Base-by-base conservation (phyloP, 176 grass and related monocot genomes). In the Musa troglodytarum region DNA sequence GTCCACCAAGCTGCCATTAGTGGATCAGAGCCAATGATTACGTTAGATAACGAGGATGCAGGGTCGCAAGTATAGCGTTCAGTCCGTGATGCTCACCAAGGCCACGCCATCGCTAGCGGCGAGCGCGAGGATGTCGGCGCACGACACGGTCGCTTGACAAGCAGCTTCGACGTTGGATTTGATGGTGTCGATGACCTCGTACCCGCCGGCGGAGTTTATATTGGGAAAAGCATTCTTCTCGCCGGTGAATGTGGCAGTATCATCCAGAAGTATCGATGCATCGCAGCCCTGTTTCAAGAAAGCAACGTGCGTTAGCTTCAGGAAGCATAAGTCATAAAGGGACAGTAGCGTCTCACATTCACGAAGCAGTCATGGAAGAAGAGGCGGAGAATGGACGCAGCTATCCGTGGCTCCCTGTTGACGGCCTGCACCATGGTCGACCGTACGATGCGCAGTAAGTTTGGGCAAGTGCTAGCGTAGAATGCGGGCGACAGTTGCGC, bases 321-420 rank as follows among this genome's bases (percentile, higher is more conserved):
- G 59, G 51, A 17, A n/a, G 14, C 24, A 79, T 1, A 61, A 21
- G 1, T 19, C 24, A 0, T 10, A 0, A 25, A 29, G 20, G 53
- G 3, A 52, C 61, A 70, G 13, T 22, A 10, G 76, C 63, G 2
- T 12, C 87, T 49, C 28, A 95, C 88, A 72, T 90, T 87, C 76
- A 88, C 85, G 75, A 95, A 96, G 70, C 84, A 96, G 67, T 96
- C 85, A 50, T 96, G 88, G 84, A 96, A 96, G 81, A 85, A 89
- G 82, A 96, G 92, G 2, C 92, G 86, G 10, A 96, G 76, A 61
- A 89, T 80, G 65, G 86, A 91, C 0, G 92, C 92, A 23, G 78
- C 92, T 84, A 96, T 96, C 71, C 92, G 64, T 49, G 81, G 71
- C 77, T 91, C 92, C n/a, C 16, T 61, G 17, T 78, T 61, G 22